phyloP scores from a whole-genome alignment of 1,284 basidiomycete species.

The Leccinum pallidistipes region DNA sequence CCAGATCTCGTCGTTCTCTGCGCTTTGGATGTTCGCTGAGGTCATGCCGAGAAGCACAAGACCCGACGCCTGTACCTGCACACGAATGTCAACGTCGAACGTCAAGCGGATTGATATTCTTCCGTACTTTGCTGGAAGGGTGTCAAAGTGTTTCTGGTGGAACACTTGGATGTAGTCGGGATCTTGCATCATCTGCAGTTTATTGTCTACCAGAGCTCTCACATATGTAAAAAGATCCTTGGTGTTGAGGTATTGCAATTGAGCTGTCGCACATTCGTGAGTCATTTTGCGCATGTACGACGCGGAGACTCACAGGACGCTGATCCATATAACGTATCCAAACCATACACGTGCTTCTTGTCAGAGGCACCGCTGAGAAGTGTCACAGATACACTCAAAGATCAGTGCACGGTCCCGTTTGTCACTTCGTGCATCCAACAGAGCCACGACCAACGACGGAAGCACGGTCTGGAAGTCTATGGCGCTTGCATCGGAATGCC shows the following conservation, averaged over 20 bases:
- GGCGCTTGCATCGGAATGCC: slow-evolving; percentile 58
- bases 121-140: slow-evolving; percentile 52
- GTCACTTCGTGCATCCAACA: slow-evolving; percentile 54
- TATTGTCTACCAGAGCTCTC: slow-evolving; percentile 50
- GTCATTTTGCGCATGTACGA: not conserved
- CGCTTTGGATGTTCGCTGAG: not conserved
- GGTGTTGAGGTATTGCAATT: slow-evolving; percentile 80
- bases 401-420: slow-evolving; percentile 69
- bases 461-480: slow-evolving; percentile 87
- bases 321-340: slow-evolving; percentile 81
- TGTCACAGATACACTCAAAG: slow-evolving; percentile 55
- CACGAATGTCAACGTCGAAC: slow-evolving; percentile 11
- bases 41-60: slow-evolving; percentile 64
- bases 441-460: slow-evolving; percentile 71
- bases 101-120: not conserved
- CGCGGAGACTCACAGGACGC: slow-evolving; percentile 51
- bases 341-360: slow-evolving; percentile 69
- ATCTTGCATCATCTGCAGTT: slow-evolving; percentile 73
- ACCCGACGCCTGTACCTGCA: slow-evolving; percentile 73
- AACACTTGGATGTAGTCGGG: slow-evolving; percentile 59
- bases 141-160: slow-evolving; percentile 60
- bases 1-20: slow-evolving; percentile 45
- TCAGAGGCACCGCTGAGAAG: slow-evolving; percentile 43
- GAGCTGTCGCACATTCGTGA: slow-evolving; percentile 39
- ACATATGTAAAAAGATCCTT: slow-evolving; percentile 72